Conservation (phyloP, 257 asterid genomes). For the Plectranthus barbatus region DNA sequence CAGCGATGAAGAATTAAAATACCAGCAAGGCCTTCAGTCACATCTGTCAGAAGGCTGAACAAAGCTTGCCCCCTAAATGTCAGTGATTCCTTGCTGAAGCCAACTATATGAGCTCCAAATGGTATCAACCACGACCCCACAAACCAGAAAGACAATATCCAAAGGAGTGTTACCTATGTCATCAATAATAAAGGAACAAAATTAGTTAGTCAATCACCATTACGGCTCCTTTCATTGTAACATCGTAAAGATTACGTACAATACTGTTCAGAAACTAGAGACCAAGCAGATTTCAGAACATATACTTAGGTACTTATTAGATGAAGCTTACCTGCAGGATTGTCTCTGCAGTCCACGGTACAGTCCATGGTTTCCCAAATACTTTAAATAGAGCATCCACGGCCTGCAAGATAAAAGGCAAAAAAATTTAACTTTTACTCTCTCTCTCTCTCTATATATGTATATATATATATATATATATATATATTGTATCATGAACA, state of each 20-base stretch:
- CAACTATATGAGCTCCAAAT: conserved; percentile 73
- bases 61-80: conserved; percentile 87
- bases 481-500: not conserved
- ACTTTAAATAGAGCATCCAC: conserved; percentile 34
- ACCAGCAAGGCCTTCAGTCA: conserved; percentile 90
- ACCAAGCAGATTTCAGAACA: not conserved
- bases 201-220: not conserved
- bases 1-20: conserved; percentile 70
- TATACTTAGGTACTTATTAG: not conserved
- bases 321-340: conserved; percentile 55
- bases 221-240: not conserved
- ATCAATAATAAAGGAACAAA: not conserved
- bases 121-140: conserved; percentile 99
- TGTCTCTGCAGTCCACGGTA: conserved; percentile 94
- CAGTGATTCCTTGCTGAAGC: conserved; percentile 74
- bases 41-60: conserved; percentile 92
- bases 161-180: conserved; percentile 77
- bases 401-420: conserved; percentile 32
- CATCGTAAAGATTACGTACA: not conserved
- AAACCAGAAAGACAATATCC: conserved; percentile 94
- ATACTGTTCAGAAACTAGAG: not conserved
- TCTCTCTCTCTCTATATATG: no score
- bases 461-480: no score
- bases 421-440: not conserved
- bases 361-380: conserved; percentile 78